These are phyloP conservation scores for Pseudomicrostroma phylloplanum DNA, from an alignment of 1,284 basidiomycete genomes.

Conservation along the genomic window DNA sequence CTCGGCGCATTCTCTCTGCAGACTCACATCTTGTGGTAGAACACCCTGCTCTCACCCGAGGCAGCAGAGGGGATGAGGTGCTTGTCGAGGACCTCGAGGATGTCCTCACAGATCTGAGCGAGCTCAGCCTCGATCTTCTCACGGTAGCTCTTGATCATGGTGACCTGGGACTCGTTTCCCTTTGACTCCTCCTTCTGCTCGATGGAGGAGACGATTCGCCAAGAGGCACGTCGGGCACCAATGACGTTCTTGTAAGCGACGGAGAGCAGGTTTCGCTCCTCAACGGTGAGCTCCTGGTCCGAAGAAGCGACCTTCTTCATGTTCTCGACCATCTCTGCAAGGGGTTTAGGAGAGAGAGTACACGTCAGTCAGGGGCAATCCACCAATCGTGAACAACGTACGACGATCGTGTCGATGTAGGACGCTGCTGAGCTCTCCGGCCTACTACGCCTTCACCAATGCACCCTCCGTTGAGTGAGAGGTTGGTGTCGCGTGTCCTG, in stretches of 20 bases:
- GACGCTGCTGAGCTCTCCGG: too few relatives aligned
- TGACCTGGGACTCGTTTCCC: conserved; percentile 94
- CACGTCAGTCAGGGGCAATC: not conserved
- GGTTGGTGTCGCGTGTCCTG: too few relatives aligned
- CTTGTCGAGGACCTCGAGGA: conserved; percentile 95
- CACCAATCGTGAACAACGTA: too few relatives aligned
- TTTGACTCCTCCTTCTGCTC: conserved; percentile 99
- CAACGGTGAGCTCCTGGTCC: conserved; percentile 76
- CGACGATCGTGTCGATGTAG: too few relatives aligned
- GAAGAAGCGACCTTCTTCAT: conserved; percentile 52
- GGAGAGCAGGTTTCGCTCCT: conserved; percentile 97
- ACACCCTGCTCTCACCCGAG: conserved; percentile 97
- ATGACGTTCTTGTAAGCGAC: conserved; percentile 99
- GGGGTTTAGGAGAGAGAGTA: not conserved
- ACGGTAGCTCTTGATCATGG: conserved; percentile 98
- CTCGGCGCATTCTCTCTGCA: too few relatives aligned
- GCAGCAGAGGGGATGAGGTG: conserved; percentile 98
- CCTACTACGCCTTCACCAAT: too few relatives aligned
- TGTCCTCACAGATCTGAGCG: conserved; percentile 99
- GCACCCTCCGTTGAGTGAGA: too few relatives aligned
- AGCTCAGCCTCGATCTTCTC: conserved; percentile 96
- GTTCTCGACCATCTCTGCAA: conserved; percentile 51
- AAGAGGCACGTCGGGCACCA: conserved; percentile 95
- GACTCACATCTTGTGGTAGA: conserved; percentile 99
- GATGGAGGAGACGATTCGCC: conserved; percentile 98